phyloP scores from a whole-genome alignment of 108 stramenopile genomes.

The Licmophora abbreviata region DNA sequence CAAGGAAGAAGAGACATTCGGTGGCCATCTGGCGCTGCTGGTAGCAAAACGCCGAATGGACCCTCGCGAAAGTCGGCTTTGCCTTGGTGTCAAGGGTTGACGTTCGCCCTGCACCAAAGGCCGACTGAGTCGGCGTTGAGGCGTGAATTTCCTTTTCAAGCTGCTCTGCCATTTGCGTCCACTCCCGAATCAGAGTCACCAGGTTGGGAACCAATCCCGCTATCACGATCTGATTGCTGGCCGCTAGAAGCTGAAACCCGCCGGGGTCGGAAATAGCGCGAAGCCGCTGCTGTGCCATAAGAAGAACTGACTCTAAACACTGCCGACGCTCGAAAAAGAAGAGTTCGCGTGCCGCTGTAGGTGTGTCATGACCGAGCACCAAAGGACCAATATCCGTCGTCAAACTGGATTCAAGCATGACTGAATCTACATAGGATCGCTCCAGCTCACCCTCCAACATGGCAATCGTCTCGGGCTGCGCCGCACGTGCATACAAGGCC shows the following conservation, averaged over 20 bases:
- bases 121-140: background rate
- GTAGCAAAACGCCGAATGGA: constrained; percentile 38
- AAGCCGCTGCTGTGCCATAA: constrained; percentile 27
- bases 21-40: constrained; percentile 60
- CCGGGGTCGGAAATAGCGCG: constrained; percentile 4
- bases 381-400: too few species aligned
- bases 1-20: constrained; percentile 62
- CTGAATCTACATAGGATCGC: constrained; percentile 7
- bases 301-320: constrained; percentile 16
- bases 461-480: background rate
- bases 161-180: constrained; percentile 26
- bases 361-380: constrained; percentile 4
- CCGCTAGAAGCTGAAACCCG: constrained; percentile 25
- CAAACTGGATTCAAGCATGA: background rate
- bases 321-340: constrained; percentile 36
- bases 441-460: constrained; percentile 7
- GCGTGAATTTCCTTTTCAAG: constrained; percentile 15
- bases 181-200: constrained; percentile 41
- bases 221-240: constrained; percentile 52
- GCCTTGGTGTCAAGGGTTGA: constrained; percentile 1
- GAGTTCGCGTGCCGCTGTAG: constrained; percentile 19
- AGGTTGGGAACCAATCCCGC: constrained; percentile 37
- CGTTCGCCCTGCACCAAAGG: background rate
- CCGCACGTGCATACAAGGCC: constrained; percentile 36
- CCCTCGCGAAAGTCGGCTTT: constrained; percentile 17